Base-by-base conservation (phyloP, 805 yeast genomes). In the Myxozyma lipomycoides region DNA sequence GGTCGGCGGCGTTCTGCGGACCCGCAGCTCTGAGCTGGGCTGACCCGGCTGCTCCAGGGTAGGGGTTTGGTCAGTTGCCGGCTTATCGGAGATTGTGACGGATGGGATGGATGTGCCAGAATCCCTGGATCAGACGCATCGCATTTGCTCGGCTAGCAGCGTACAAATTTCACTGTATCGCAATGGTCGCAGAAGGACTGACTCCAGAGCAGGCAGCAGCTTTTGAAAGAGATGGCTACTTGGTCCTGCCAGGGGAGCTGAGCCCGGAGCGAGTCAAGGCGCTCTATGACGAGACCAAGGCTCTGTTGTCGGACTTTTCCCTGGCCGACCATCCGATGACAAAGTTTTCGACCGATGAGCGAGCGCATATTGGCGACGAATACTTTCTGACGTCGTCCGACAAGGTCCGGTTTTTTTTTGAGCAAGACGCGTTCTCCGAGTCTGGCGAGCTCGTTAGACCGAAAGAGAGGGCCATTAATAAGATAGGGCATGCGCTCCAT, bases 401-500 rank as follows among this genome's bases (percentile, higher is more conserved):
- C 60, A 84, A 84, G 54, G 72, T 86, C 3, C 73, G 79, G 1
- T 86, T 69, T 61, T 86, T 85, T 65, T 79, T 85, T 55, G 95
- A 85, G 59, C 78, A 78, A 2, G 86, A 78, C 59, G 88, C 91
- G 0, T 77, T 84, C 56, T 78, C 78, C 56, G 64, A 59, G 9
- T 50, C 67, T 1, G 84, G 85, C n/a, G 59, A 75, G 21, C 69
- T 84, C 55, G 66, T 64, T 23, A 76, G 70, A 60, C 78, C 83
- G 7, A 73, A 81, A 52, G 75, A 76, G 25, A 67, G 66, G 53
- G 77, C 90, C 1, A 73, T 86, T 62, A 86, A 86, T 67, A 86
- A 86, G 67, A 79, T 86, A 38, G 95, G 93, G 3, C 95, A 86
- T 62, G 87, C 86, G 1, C 65, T 86, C 15, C 95, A 86, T 61